A percentile compares a stretch with the other conserved stretches of the same genome.
These are phyloP conservation scores for Exserohilum rostratum DNA, from an alignment of 2,329 filamentous ascomycete genomes.

Conservation along the genomic window DNA sequence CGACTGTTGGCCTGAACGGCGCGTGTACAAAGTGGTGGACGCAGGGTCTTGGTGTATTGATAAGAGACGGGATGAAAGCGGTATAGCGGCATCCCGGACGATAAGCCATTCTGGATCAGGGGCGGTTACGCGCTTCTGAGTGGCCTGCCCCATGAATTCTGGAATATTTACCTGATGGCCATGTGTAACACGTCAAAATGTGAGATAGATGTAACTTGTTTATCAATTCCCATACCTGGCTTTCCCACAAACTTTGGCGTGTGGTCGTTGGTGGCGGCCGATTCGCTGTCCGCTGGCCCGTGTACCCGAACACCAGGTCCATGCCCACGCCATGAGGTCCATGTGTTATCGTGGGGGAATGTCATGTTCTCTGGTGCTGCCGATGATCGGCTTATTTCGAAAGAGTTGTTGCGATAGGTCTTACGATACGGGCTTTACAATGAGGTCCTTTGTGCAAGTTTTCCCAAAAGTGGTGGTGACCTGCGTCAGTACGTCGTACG, in stretches of 20 bases:
- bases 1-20: conserved; percentile 7
- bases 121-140: conserved; percentile 17
- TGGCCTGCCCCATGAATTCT: conserved; percentile 14
- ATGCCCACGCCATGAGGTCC: conserved; percentile 8
- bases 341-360: background rate
- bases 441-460: background rate
- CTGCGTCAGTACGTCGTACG: background rate
- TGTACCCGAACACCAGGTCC: conserved; percentile 30
- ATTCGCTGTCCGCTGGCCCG: conserved; percentile 29
- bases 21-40: conserved; percentile 20
- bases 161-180: conserved; percentile 27
- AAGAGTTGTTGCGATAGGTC: background rate
- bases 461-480: background rate
- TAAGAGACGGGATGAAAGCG: conserved; percentile 19
- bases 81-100: conserved; percentile 15
- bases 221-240: conserved; percentile 21
- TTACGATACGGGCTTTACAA: too few species aligned
- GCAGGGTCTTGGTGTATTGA: conserved; percentile 22
- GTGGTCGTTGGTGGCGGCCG: conserved; percentile 17
- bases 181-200: conserved; percentile 23
- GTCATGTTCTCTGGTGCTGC: background rate
- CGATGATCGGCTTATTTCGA: background rate
- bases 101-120: conserved; percentile 27
- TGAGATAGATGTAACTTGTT: conserved; percentile 18
- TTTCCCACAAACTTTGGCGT: conserved; percentile 21